phyloP scores from a whole-genome alignment of 78 protist genomes.

The Dictyostelium firmibasis region DNA sequence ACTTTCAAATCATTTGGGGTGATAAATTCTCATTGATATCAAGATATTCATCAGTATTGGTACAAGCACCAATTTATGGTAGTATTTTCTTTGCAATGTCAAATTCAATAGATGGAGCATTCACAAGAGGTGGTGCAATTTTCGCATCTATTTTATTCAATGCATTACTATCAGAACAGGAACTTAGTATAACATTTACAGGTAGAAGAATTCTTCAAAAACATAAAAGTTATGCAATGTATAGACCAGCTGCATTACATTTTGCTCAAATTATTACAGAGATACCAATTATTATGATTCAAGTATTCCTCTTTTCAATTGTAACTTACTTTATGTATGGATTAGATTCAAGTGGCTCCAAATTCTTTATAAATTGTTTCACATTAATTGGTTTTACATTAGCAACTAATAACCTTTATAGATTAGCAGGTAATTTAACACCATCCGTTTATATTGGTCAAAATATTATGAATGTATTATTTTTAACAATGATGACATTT shows the following conservation, averaged over 20 bases:
- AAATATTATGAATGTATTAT: conserved; percentile 13
- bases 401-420: conserved; percentile 39
- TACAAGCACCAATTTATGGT: conserved; percentile 65
- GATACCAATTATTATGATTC: conserved; percentile 55
- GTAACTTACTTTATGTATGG: conserved; percentile 76
- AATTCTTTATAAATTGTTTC: conserved; percentile 57
- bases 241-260: conserved; percentile 67
- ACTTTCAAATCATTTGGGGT: conserved; percentile 55
- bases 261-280: conserved; percentile 67
- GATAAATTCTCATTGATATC: conserved; percentile 37
- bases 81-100: conserved; percentile 27
- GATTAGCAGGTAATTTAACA: conserved; percentile 33
- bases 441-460: conserved; percentile 22
- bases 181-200: conserved; percentile 32
- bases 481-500: conserved; percentile 39
- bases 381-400: conserved; percentile 38
- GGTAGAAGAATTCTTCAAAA: conserved; percentile 72
- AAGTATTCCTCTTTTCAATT: conserved; percentile 59
- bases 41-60: conserved; percentile 40
- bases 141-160: conserved; percentile 48
- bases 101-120: conserved; percentile 19
- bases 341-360: conserved; percentile 20
- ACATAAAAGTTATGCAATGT: conserved; percentile 71
- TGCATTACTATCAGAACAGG: conserved; percentile 58
- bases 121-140: conserved; percentile 73